Base-by-base conservation (phyloP, 371 early-diverging fungal genomes). In the Polyrhizophydium stewartii region DNA sequence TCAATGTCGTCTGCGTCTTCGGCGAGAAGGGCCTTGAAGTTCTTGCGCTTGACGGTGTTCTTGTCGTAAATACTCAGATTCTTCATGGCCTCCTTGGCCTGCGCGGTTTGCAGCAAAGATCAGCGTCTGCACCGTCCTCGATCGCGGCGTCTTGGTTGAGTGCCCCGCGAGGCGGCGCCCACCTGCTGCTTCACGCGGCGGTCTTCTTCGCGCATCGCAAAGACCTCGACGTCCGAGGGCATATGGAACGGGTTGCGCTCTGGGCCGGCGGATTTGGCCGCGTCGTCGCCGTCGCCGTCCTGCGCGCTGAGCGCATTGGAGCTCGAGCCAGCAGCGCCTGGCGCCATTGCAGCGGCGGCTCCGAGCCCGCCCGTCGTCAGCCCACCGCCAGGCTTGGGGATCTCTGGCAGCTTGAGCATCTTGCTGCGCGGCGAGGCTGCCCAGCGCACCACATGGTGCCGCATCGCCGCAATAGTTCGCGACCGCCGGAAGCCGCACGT, bases 211-310 rank as follows among this genome's bases (percentile, higher is more conserved):
- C 76, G 62, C 70, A 73, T 60, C 10, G 71, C 67, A 66, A 76
- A 76, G 2, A 76, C 71, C 58, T 76, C 76, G 46, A 69, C 61
- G 60, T 76, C 76, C 10, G 73, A 67, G 0, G 76, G 76, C 71
- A 76, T 71, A 40, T 73, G 73, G 55, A 76, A 76, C 25, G 76
- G 76, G 52, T 71, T 71, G 17, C 35, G 30, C 40, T 69, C 32
- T 25, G 35, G 9, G 31, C 46, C 35, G 35, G 35, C 7, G 55
- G 32, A 13, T 27, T 43, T 43, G 13, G 12, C 43, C 5, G 6
- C 43, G 43, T 3, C 13, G 5, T 13, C n/a, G 43, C 3, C 21
- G 43, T 13, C 13, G 12, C 12, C 6, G 21, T 43, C 43, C 12
- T 6, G 21, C 43, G 43, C 6, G 2, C 12, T 2, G 12, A n/a